Evolutionary conservation across 2,329 filamentous ascomycete species (phyloP).

Genomic region (Spiromastix sp.): DNA sequence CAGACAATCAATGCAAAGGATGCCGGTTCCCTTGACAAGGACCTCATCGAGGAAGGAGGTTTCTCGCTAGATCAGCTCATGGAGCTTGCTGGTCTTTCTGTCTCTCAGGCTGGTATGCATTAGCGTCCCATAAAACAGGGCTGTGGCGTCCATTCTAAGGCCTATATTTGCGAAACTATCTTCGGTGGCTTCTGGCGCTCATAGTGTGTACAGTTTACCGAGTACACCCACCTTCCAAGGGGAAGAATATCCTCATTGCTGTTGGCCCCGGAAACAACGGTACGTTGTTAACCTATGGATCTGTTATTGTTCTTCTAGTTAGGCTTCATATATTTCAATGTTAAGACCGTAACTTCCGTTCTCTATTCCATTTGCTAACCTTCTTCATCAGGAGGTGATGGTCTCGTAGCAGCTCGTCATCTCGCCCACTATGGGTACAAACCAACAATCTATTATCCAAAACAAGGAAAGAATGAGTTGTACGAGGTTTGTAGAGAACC

Average conservation of each 20-base stretch:
- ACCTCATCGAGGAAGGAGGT: constrained; percentile 77
- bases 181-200: not conserved
- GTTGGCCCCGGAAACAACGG: constrained; percentile 71
- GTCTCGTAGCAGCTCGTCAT: constrained; percentile 86
- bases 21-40: constrained; percentile 78
- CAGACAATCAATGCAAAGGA: constrained; percentile 81
- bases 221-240: constrained; percentile 64
- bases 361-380: not conserved
- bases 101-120: constrained; percentile 73
- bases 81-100: constrained; percentile 87
- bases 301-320: too few relatives aligned
- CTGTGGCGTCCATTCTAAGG: too few relatives aligned
- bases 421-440: constrained; percentile 85
- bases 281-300: constrained; percentile 11
- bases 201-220: constrained; percentile 58
- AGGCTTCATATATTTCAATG: too few relatives aligned
- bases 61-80: constrained; percentile 96
- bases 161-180: too few relatives aligned
- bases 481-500: constrained; percentile 53
- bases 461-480: constrained; percentile 79
- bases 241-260: constrained; percentile 69
- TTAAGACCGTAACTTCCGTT: too few relatives aligned
- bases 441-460: constrained; percentile 85
- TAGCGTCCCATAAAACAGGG: too few relatives aligned
- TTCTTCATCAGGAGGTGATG: constrained; percentile 62